These are phyloP conservation scores for Solanum rostratum DNA, from an alignment of 257 asterid genomes.

Conservation along the genomic window DNA sequence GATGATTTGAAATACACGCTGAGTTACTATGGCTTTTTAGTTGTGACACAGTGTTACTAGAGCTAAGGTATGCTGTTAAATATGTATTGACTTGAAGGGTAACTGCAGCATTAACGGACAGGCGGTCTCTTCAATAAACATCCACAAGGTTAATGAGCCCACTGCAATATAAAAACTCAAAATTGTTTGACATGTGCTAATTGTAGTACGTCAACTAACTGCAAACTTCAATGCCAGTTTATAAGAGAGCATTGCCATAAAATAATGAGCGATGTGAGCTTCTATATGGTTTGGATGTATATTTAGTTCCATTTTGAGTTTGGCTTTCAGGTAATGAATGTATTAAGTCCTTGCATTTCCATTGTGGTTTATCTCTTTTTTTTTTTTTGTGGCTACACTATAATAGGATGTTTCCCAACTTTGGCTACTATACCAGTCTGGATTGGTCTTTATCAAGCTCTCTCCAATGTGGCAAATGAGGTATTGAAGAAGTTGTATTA, in stretches of 20 bases:
- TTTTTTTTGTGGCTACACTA: not conserved
- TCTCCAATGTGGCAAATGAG: slow-evolving; percentile 98
- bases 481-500: slow-evolving; percentile 27
- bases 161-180: not conserved
- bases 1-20: not conserved
- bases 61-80: not conserved
- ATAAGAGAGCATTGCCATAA: not conserved
- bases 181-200: not conserved
- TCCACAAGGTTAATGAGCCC: not conserved
- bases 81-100: not conserved
- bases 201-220: not conserved
- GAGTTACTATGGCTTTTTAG: not conserved
- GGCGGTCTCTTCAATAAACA: not conserved
- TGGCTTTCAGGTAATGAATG: not conserved
- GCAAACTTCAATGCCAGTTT: not conserved
- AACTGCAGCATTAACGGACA: not conserved
- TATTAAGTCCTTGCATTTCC: not conserved
- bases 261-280: not conserved
- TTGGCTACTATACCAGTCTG: slow-evolving; percentile 97
- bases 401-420: slow-evolving; percentile 94
- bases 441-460: slow-evolving; percentile 98
- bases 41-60: not conserved
- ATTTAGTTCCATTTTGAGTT: not conserved
- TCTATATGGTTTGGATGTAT: not conserved
- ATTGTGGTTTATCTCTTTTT: not conserved